A percentile compares a stretch with the other conserved stretches of the same genome.
Evolutionary conservation across 2,329 filamentous ascomycete species (phyloP).

Genomic region (Talaromyces funiculosus): DNA sequence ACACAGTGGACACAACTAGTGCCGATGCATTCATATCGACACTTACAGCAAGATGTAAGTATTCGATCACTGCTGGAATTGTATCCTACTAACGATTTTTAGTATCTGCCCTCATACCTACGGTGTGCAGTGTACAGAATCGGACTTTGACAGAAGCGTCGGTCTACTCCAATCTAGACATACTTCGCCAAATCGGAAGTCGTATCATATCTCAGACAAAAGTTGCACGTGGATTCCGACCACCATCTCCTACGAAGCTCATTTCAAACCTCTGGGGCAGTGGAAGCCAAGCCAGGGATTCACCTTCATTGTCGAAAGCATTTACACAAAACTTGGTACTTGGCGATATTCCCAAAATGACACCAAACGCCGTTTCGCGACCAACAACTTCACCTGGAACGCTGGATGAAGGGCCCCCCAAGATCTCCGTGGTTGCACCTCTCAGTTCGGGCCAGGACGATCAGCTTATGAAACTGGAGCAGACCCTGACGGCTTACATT

Average conservation of each 20-base stretch:
- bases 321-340: slow-evolving; percentile 33
- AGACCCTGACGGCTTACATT: slow-evolving; percentile 78
- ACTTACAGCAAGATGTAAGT: slow-evolving; percentile 66
- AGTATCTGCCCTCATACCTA: slow-evolving; percentile 69
- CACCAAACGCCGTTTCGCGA: slow-evolving; percentile 35
- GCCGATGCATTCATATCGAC: slow-evolving; percentile 68
- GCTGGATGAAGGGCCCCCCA: slow-evolving; percentile 24
- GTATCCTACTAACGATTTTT: slow-evolving; percentile 16
- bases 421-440: slow-evolving; percentile 51
- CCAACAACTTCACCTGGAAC: slow-evolving; percentile 36
- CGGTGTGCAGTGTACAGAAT: slow-evolving; percentile 59
- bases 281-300: slow-evolving; percentile 43
- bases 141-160: slow-evolving; percentile 53
- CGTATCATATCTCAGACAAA: slow-evolving; percentile 59
- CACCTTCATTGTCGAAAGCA: slow-evolving; percentile 28
- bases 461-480: slow-evolving; percentile 68
- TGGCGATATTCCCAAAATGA: slow-evolving; percentile 42
- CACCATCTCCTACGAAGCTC: slow-evolving; percentile 83
- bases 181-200: slow-evolving; percentile 64
- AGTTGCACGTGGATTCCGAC: slow-evolving; percentile 57
- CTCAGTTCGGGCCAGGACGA: slow-evolving; percentile 52
- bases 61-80: slow-evolving; percentile 2
- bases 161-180: slow-evolving; percentile 71
- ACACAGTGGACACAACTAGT: slow-evolving; percentile 68
- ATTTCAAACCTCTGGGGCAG: slow-evolving; percentile 74